Percentiles rank a stretch among this genome's conserved stretches.
Evolutionary conservation across 257 asterid species (phyloP).

Genomic region (Primulina huaijiensis): DNA sequence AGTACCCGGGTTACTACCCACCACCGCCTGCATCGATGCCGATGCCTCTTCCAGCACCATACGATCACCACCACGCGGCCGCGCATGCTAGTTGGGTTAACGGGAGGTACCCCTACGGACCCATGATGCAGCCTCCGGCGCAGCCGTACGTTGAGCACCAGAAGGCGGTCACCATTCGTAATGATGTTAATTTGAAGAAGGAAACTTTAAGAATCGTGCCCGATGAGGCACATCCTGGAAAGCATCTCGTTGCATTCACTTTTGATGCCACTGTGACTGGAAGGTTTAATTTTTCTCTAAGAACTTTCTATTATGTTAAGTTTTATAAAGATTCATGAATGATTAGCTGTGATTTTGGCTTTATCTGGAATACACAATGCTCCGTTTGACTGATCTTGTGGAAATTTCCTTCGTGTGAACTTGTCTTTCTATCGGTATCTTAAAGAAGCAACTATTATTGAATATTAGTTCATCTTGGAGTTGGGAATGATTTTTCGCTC

Average conservation of each 20-base stretch:
- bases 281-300: slow-evolving; percentile 42
- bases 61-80: slow-evolving; percentile 68
- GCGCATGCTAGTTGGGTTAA: slow-evolving; percentile 68
- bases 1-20: slow-evolving; percentile 77
- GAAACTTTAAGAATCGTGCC: slow-evolving; percentile 83
- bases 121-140: slow-evolving; percentile 58
- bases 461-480: background rate
- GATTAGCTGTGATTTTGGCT: background rate
- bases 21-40: slow-evolving; percentile 59
- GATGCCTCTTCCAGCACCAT: slow-evolving; percentile 69
- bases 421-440: background rate
- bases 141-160: slow-evolving; percentile 88
- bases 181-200: slow-evolving; percentile 92
- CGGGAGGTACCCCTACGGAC: slow-evolving; percentile 72
- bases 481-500: background rate
- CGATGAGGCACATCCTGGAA: slow-evolving; percentile 82
- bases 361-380: background rate
- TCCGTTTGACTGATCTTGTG: background rate
- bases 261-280: slow-evolving; percentile 93
- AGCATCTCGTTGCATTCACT: slow-evolving; percentile 72
- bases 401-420: background rate
- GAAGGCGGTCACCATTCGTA: slow-evolving; percentile 93
- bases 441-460: background rate
- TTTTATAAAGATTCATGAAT: slow-evolving; percentile 10
- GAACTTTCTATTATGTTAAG: background rate